These are phyloP conservation scores for Suhomyces kilbournensis DNA, from an alignment of 805 yeast species.

Conservation along the genomic window DNA sequence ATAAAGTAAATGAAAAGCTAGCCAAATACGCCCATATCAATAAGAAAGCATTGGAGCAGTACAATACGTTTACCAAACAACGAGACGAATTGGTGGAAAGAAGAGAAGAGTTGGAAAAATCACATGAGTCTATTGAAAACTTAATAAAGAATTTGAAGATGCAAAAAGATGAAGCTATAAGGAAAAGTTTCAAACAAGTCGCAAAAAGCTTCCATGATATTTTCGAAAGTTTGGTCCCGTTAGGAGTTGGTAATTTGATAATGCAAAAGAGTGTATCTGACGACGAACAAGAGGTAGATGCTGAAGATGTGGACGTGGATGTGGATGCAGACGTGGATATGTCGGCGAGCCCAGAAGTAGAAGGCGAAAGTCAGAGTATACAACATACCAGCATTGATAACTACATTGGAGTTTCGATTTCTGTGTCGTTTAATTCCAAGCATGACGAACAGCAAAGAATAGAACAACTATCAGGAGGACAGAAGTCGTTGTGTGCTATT, in stretches of 20 bases:
- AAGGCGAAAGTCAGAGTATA: slow-evolving; percentile 10
- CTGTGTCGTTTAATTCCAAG: slow-evolving; percentile 86
- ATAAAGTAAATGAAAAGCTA: slow-evolving; percentile 53
- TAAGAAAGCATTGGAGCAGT: slow-evolving; percentile 87
- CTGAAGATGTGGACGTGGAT: slow-evolving; percentile 16
- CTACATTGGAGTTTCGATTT: slow-evolving; percentile 78
- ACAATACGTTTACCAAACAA: slow-evolving; percentile 66
- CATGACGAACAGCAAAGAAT: slow-evolving; percentile 81
- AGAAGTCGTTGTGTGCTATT: slow-evolving; percentile 93
- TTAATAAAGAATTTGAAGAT: slow-evolving; percentile 67
- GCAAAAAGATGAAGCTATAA: slow-evolving; percentile 81
- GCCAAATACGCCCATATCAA: slow-evolving; percentile 74
- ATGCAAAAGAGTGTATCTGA: slow-evolving; percentile 47
- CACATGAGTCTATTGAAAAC: slow-evolving; percentile 69
- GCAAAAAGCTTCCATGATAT: slow-evolving; percentile 69
- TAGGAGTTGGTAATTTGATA: slow-evolving; percentile 71
- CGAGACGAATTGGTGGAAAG: slow-evolving; percentile 63
- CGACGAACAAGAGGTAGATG: slow-evolving; percentile 2
- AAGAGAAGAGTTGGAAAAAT: slow-evolving; percentile 63
- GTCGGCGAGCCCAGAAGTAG: slow-evolving; percentile 13
- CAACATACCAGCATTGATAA: slow-evolving; percentile 41
- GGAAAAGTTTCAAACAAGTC: slow-evolving; percentile 72
- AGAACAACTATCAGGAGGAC: slow-evolving; percentile 95
- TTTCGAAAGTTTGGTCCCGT: slow-evolving; percentile 79
- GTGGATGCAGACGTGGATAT: slow-evolving; percentile 9